phyloP scores from a whole-genome alignment of 2,329 filamentous ascomycete genomes.

The Trichoderma sp. region DNA sequence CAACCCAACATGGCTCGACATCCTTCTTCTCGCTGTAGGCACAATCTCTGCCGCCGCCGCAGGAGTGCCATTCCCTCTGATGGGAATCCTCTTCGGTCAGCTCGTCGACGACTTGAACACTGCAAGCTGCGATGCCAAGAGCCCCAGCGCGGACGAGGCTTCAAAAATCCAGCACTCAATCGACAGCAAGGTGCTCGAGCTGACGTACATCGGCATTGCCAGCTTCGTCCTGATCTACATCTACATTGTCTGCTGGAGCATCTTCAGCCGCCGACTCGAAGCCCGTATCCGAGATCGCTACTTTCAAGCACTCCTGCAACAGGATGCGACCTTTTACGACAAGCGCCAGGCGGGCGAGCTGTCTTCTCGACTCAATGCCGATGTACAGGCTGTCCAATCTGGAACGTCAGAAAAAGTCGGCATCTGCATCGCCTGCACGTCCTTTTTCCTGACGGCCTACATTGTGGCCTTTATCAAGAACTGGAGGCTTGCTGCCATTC shows the following conservation, averaged over 20 bases:
- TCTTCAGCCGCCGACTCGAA: constrained; percentile 66
- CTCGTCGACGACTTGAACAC: constrained; percentile 64
- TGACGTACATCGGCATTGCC: constrained; percentile 67
- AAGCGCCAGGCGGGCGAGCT: constrained; percentile 65
- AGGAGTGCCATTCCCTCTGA: constrained; percentile 66
- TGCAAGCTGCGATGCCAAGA: constrained; percentile 53
- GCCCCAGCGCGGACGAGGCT: constrained; percentile 33
- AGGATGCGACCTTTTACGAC: constrained; percentile 68
- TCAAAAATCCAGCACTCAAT: constrained; percentile 48
- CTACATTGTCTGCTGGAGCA: constrained; percentile 66
- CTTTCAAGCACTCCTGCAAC: constrained; percentile 59
- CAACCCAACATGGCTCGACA: constrained; percentile 49
- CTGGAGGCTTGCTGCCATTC: constrained; percentile 63
- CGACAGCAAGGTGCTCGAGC: constrained; percentile 61
- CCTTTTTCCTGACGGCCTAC: constrained; percentile 70
- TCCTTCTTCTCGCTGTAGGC: constrained; percentile 48
- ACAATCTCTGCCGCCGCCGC: constrained; percentile 56
- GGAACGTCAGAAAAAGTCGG: constrained; percentile 74
- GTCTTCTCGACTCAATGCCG: constrained; percentile 64
- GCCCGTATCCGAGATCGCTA: constrained; percentile 66
- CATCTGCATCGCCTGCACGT: constrained; percentile 62
- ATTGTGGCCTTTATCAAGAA: constrained; percentile 69
- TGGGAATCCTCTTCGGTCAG: constrained; percentile 67
- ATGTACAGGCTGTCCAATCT: constrained; percentile 68
- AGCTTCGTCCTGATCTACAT: constrained; percentile 67